phyloP scores from a whole-genome alignment of 2,329 filamentous ascomycete genomes.

The Emericellopsis cladophorae region DNA sequence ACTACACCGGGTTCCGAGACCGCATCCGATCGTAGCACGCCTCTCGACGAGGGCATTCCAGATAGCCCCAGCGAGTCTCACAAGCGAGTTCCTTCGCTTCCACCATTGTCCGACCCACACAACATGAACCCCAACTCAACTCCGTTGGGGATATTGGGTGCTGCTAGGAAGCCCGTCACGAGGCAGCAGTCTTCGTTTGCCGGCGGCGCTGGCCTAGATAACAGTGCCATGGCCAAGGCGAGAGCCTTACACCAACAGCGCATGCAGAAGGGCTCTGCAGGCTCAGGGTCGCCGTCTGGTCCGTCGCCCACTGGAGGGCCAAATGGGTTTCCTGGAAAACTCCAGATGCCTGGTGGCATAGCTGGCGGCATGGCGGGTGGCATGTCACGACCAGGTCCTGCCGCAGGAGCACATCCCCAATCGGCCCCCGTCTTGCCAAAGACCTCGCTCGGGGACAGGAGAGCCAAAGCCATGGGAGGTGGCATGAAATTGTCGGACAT shows the following conservation, averaged over 20 bases:
- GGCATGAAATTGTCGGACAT: constrained; percentile 47
- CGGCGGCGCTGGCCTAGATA: constrained; percentile 19
- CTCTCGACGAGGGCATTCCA: constrained; percentile 26
- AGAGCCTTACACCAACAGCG: constrained; percentile 32
- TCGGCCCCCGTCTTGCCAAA: constrained; percentile 40
- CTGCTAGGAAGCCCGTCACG: constrained; percentile 37
- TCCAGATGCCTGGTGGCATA: background rate
- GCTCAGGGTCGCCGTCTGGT: background rate
- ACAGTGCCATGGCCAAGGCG: constrained; percentile 33
- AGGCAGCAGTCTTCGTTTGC: constrained; percentile 23
- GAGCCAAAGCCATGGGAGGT: constrained; percentile 31
- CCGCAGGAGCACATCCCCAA: constrained; percentile 26
- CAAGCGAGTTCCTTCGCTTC: constrained; percentile 44
- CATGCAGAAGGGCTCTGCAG: constrained; percentile 26
- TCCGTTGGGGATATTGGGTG: constrained; percentile 63
- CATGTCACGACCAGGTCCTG: constrained; percentile 32
- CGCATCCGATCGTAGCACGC: constrained; percentile 34
- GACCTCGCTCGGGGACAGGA: constrained; percentile 51
- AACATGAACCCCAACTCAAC: constrained; percentile 76
- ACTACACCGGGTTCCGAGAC: constrained; percentile 27
- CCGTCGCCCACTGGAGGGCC: constrained; percentile 4
- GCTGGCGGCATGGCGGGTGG: constrained; percentile 26
- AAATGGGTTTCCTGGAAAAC: too few species aligned
- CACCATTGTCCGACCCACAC: constrained; percentile 46
- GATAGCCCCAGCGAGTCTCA: constrained; percentile 21